Base-by-base conservation (phyloP, 2,329 filamentous ascomycete genomes). In the Beauveria sp. region DNA sequence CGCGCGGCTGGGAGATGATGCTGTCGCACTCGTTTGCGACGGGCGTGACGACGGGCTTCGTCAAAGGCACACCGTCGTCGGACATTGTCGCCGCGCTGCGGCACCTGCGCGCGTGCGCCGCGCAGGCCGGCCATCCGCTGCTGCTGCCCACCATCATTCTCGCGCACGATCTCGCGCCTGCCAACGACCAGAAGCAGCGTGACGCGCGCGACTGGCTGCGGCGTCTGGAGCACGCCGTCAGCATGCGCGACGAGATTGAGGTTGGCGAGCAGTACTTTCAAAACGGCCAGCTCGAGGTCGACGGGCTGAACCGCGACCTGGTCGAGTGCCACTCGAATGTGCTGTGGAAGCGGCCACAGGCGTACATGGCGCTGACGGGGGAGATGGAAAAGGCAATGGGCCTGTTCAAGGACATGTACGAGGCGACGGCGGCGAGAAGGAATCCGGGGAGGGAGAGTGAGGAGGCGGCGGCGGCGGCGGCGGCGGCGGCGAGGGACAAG, bases 1-100 rank as follows among this genome's bases (percentile, higher is more conserved):
- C 84, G 18, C 80, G 85, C 61, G 85, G 85, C 50, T 87, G 83
- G 83, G 85, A 87, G 72, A 76, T 86, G 61, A 84, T 85, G 76
- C 78, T 87, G 43, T 85, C 83, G 3, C 77, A 87, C 71, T 79
- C 77, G 52, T 80, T 86, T 72, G 74, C 71, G 14, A 80, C 79
- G 2, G 74, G 75, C 65, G 78, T 86, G 65, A 87, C 84, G 1
- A 83, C 81, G 2, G 85, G 84, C 60, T 87, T 79, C 70, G 77
- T 83, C 68, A 87, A 87, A 74, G 84, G 84, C 62, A 87, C 85
- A 2, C 71, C 79, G 38, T 81, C 78, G 60, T 84, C 83, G 34
- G 79, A 85, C 67, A 76, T 87, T 46, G 73, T 76, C 52, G 70
- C 73, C 40, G 76, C 77, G 52, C 75, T 87, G 62, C 65, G 73